A percentile compares a stretch with the other conserved stretches of the same genome.
phyloP scores from a whole-genome alignment of 768 basidiomycete genomes.

The Xerocomus spinulosus region DNA sequence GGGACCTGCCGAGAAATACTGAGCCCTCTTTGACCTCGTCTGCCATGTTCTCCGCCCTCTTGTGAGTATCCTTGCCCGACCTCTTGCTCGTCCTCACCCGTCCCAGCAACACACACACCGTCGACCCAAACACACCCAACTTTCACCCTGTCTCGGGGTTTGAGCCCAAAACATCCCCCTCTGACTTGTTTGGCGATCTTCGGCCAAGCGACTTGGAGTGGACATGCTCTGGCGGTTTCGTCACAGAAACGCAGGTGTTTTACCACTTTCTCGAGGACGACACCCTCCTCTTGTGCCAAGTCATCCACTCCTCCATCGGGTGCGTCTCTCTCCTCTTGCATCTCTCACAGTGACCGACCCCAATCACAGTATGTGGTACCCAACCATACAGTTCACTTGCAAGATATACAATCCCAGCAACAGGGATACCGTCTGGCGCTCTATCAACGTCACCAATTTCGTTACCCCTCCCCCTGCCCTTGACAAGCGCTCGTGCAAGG shows the following conservation, averaged over 20 bases:
- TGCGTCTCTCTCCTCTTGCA: conserved; percentile 38
- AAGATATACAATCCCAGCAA: conserved; percentile 80
- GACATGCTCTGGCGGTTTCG: conserved; percentile 78
- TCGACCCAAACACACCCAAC: conserved; percentile 67
- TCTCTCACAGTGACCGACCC: conserved; percentile 8
- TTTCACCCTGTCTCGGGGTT: conserved; percentile 71
- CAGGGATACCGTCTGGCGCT: conserved; percentile 76
- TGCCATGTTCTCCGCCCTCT: conserved; percentile 77
- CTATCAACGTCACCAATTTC: conserved; percentile 80
- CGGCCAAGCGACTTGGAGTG: conserved; percentile 74
- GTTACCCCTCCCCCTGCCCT: conserved; percentile 66
- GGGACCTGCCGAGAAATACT: conserved; percentile 1
- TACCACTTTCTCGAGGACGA: conserved; percentile 84
- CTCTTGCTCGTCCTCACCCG: conserved; percentile 10
- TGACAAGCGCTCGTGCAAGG: conserved; percentile 84
- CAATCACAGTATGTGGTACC: conserved; percentile 75
- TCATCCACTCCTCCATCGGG: conserved; percentile 89
- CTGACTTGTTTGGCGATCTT: conserved; percentile 71
- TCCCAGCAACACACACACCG: conserved; percentile 49
- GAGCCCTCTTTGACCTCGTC: conserved; percentile 12
- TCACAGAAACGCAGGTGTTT: conserved; percentile 86
- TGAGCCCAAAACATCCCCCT: conserved; percentile 43
- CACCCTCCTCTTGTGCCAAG: conserved; percentile 69
- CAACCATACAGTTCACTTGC: conserved; percentile 91
- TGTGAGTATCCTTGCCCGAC: conserved; percentile 47